These are phyloP conservation scores for Grosmannia clavigera DNA, from an alignment of 2,329 filamentous ascomycete species.

Conservation along the genomic window DNA sequence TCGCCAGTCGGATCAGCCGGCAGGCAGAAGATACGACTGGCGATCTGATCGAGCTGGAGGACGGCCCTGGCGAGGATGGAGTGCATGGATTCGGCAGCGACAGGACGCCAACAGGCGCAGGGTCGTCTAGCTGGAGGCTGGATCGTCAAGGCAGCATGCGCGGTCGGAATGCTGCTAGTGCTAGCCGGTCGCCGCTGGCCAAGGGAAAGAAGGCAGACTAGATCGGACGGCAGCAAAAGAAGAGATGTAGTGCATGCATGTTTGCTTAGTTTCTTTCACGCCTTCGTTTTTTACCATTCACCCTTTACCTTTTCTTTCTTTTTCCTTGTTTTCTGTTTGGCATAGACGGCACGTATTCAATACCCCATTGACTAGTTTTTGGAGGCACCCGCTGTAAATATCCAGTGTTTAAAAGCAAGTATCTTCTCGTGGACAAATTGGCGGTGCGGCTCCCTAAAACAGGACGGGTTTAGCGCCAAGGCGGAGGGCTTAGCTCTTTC, in stretches of 20 bases:
- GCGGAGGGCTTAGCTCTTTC: no score
- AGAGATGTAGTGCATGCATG: background rate
- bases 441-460: no score
- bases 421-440: no score
- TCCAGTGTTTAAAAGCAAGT: no score
- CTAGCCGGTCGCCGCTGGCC: conserved; percentile 5
- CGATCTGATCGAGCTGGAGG: conserved; percentile 62
- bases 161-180: conserved; percentile 19
- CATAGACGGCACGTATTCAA: conserved; percentile 13
- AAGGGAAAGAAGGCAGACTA: conserved; percentile 37
- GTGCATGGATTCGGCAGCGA: conserved; percentile 3
- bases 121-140: conserved; percentile 22
- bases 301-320: background rate
- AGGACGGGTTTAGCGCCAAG: no score
- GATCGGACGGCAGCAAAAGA: background rate
- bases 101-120: background rate
- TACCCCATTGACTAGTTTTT: conserved; percentile 7
- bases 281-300: background rate
- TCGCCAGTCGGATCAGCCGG: conserved; percentile 7
- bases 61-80: conserved; percentile 45
- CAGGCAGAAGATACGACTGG: conserved; percentile 28
- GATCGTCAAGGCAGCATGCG: conserved; percentile 25
- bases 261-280: background rate
- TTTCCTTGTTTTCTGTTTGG: background rate
- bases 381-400: background rate